These are phyloP conservation scores for Paracorniculantispora psalliotae DNA, from an alignment of 2,329 filamentous ascomycete species.

Conservation along the genomic window DNA sequence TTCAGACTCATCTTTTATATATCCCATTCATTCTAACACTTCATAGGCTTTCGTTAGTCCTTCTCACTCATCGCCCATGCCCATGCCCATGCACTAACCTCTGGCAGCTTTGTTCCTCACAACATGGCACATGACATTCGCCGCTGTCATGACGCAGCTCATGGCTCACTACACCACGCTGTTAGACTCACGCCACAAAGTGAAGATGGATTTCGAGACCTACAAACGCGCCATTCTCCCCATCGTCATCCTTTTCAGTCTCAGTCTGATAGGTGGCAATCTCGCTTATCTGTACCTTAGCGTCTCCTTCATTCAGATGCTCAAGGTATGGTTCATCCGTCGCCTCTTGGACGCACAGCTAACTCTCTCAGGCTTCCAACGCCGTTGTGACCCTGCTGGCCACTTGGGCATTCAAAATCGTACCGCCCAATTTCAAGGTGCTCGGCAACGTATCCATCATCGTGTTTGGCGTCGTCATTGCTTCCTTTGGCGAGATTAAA, in stretches of 20 bases:
- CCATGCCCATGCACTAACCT: conserved; percentile 21
- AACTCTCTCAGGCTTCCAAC: conserved; percentile 55
- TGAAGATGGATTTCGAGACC: conserved; percentile 93
- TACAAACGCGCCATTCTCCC: conserved; percentile 92
- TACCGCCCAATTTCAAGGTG: conserved; percentile 77
- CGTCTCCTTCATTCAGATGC: conserved; percentile 98
- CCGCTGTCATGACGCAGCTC: conserved; percentile 89
- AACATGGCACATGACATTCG: conserved; percentile 92
- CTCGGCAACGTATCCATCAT: conserved; percentile 93
- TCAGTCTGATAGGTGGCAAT: conserved; percentile 95
- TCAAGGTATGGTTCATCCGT: conserved; percentile 60
- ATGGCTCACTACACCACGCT: conserved; percentile 84
- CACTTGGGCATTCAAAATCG: conserved; percentile 81
- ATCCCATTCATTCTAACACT: background rate
- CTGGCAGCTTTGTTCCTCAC: conserved; percentile 55
- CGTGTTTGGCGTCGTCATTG: conserved; percentile 89
- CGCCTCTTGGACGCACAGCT: background rate
- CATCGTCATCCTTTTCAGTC: conserved; percentile 91
- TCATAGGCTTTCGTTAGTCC: background rate
- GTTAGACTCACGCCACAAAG: conserved; percentile 89
- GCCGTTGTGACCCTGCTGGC: conserved; percentile 88
- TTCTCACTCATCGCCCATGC: conserved; percentile 46
- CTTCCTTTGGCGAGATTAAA: conserved; percentile 91
- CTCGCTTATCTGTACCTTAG: conserved; percentile 92
- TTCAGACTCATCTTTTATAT: background rate